phyloP scores from a whole-genome alignment of 1,284 basidiomycete genomes.

The Thelephora terrestris region DNA sequence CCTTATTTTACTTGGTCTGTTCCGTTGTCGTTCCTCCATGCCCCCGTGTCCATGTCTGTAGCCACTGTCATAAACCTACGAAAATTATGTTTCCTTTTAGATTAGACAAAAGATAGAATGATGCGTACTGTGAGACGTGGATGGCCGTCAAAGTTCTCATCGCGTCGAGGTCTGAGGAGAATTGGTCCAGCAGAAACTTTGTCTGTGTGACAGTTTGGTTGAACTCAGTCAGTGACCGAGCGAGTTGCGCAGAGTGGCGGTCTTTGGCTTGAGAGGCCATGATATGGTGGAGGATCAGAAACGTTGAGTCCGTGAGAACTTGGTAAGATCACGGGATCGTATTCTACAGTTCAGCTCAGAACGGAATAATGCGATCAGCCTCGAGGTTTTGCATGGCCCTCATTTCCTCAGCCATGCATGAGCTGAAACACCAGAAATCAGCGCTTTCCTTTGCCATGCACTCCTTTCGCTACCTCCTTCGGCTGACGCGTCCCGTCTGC shows the following conservation, averaged over 20 bases:
- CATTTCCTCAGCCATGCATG: too few relatives aligned
- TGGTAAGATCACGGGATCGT: too few relatives aligned
- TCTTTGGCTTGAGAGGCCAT: not conserved
- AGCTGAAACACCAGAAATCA: too few relatives aligned
- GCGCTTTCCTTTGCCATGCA: too few relatives aligned
- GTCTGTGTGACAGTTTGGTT: not conserved
- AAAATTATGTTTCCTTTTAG: not conserved
- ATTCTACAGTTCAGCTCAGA: too few relatives aligned
- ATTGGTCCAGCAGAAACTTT: not conserved
- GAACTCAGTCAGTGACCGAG: not conserved
- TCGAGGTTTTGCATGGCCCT: too few relatives aligned
- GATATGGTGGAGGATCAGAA: not conserved
- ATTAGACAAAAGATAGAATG: not conserved
- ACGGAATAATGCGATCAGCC: too few relatives aligned
- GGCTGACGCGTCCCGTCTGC: too few relatives aligned
- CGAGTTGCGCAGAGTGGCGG: constrained; percentile 1
- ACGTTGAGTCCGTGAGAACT: too few relatives aligned
- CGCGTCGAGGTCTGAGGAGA: not conserved
- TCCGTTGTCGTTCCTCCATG: too few relatives aligned
- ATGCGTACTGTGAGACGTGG: not conserved
- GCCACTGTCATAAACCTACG: not conserved
- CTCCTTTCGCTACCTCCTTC: too few relatives aligned
- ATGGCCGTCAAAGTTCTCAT: not conserved
- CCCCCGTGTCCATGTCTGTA: not conserved
- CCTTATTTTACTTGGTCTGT: too few relatives aligned